These are phyloP conservation scores for Nakazawaea pomicola DNA, from an alignment of 805 yeast genomes.

Conservation along the genomic window DNA sequence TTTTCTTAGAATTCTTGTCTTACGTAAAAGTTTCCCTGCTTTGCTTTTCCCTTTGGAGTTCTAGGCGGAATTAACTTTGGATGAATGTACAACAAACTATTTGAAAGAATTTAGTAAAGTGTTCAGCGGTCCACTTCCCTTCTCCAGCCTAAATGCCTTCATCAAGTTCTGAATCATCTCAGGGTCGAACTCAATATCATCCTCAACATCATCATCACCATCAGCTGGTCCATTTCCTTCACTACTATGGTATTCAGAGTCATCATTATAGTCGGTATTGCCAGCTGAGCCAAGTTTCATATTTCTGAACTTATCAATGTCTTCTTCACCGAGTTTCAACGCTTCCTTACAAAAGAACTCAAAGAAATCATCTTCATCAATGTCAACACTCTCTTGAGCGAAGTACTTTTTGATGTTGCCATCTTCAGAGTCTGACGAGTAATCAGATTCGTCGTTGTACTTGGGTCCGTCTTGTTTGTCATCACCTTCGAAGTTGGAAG, in stretches of 20 bases:
- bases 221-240: not conserved
- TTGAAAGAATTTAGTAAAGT: not conserved
- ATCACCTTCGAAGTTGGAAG: constrained; percentile 1
- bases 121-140: constrained; percentile 26
- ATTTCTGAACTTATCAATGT: constrained; percentile 33
- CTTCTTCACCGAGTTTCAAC: constrained; percentile 39
- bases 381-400: constrained; percentile 32
- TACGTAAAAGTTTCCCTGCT: too few relatives aligned
- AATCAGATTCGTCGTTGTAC: constrained; percentile 19
- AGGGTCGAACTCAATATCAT: constrained; percentile 11
- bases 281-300: constrained; percentile 1
- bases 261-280: not conserved
- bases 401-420: constrained; percentile 20
- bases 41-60: not conserved
- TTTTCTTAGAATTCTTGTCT: too few relatives aligned
- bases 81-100: not conserved
- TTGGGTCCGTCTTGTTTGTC: constrained; percentile 12
- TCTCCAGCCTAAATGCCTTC: constrained; percentile 22
- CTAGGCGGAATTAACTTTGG: not conserved
- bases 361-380: constrained; percentile 67
- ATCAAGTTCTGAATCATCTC: constrained; percentile 18
- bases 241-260: constrained; percentile 5
- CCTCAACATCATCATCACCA: constrained; percentile 20
- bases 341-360: constrained; percentile 58
- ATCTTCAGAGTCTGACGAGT: constrained; percentile 19